Conservation (phyloP, 768 basidiomycete species). For the Mycena maculata region DNA sequence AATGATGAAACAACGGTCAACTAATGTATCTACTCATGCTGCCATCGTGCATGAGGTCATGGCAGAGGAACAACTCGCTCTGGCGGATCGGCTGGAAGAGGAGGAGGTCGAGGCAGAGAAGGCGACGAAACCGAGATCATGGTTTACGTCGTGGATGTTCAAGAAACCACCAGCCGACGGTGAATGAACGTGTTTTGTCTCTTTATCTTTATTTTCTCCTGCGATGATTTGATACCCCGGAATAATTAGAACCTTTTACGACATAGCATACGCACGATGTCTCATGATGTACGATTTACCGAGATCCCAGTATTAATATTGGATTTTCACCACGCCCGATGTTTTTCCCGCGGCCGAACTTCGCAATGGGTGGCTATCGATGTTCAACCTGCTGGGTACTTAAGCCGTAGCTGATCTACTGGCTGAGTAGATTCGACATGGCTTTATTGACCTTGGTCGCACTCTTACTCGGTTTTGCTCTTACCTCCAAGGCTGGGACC, state of each 20-base stretch:
- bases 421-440: slow-evolving; percentile 34
- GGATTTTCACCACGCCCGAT: slow-evolving; percentile 47
- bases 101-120: slow-evolving; percentile 65
- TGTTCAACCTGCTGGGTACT: slow-evolving; percentile 37
- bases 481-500: slow-evolving; percentile 58
- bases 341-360: slow-evolving; percentile 47
- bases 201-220: slow-evolving; percentile 38
- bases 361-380: slow-evolving; percentile 46
- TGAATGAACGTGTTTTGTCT: slow-evolving; percentile 38
- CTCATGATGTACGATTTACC: slow-evolving; percentile 41
- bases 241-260: slow-evolving; percentile 46
- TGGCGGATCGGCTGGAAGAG: slow-evolving; percentile 62
- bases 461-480: slow-evolving; percentile 47
- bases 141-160: slow-evolving; percentile 79
- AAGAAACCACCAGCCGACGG: slow-evolving; percentile 43
- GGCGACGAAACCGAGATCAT: slow-evolving; percentile 60
- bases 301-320: slow-evolving; percentile 32
- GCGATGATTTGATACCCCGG: slow-evolving; percentile 51
- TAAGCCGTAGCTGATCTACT: slow-evolving; percentile 3
- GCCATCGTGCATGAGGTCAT: slow-evolving; percentile 77
- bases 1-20: slow-evolving; percentile 42
- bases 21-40: slow-evolving; percentile 66
- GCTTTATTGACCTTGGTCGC: slow-evolving; percentile 44
- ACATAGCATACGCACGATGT: slow-evolving; percentile 35
- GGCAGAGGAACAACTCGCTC: slow-evolving; percentile 73